A percentile compares a stretch with the other conserved stretches of the same genome.
Conservation (phyloP, 176 grass and related monocot genomes). For the Melocanna baccifera region DNA sequence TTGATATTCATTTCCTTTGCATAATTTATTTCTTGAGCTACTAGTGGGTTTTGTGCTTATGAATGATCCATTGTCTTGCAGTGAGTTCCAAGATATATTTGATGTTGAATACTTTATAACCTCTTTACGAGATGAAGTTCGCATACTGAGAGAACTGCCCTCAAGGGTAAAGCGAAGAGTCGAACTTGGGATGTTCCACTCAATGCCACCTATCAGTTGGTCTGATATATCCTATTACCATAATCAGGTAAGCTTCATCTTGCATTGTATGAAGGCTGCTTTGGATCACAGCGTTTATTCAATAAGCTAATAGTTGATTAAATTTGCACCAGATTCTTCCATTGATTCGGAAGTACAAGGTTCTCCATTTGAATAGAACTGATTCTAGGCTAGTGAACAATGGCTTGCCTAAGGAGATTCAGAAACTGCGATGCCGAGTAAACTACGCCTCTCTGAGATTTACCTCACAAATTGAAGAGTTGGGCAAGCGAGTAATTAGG, state of each 20-base stretch:
- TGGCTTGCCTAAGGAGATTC: constrained; percentile 72
- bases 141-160: constrained; percentile 80
- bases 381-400: constrained; percentile 93
- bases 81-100: constrained; percentile 96
- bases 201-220: constrained; percentile 93
- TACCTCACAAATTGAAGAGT: constrained; percentile 83
- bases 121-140: constrained; percentile 82
- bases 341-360: constrained; percentile 69
- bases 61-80: background rate
- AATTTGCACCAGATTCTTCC: constrained; percentile 73
- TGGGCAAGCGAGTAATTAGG: constrained; percentile 68
- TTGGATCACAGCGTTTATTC: background rate
- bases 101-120: constrained; percentile 94
- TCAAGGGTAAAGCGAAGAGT: constrained; percentile 61
- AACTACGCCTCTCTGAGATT: constrained; percentile 80
- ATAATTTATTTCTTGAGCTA: background rate
- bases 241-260: constrained; percentile 50
- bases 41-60: background rate
- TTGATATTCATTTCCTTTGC: background rate
- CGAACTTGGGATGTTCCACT: constrained; percentile 62
- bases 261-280: background rate
- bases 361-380: constrained; percentile 86
- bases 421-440: constrained; percentile 80
- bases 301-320: constrained; percentile 20
- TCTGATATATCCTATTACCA: constrained; percentile 94